A percentile compares a stretch with the other conserved stretches of the same genome.
Evolutionary conservation across 805 yeast species (phyloP).

Genomic region (Hanseniaspora lachancei): DNA sequence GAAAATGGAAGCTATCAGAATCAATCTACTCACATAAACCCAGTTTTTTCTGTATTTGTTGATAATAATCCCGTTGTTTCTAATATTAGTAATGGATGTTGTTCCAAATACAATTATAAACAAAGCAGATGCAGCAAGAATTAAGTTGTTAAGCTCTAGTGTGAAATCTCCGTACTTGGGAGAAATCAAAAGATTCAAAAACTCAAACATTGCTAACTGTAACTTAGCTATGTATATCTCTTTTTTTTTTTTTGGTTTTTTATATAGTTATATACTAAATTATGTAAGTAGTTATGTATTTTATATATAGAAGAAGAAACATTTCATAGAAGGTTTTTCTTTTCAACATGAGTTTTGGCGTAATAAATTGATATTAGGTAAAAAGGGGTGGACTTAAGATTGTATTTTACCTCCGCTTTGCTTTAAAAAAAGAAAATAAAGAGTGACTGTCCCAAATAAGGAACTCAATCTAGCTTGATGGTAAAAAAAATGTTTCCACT

Average conservation of each 20-base stretch:
- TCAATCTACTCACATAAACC: conserved; percentile 27
- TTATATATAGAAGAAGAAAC: no score
- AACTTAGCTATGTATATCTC: conserved; percentile 20
- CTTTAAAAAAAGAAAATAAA: no score
- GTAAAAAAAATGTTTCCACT: no score
- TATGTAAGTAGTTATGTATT: no score
- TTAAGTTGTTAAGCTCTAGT: conserved; percentile 44
- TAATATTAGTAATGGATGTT: conserved; percentile 25
- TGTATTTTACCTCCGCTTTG: no score
- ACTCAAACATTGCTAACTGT: conserved; percentile 29
- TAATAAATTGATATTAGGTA: no score
- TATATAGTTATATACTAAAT: neutral
- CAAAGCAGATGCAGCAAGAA: conserved; percentile 32
- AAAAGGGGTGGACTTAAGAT: no score
- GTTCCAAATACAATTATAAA: conserved; percentile 35
- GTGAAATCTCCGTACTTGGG: conserved; percentile 41
- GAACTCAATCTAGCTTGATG: no score
- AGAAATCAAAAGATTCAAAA: conserved; percentile 20
- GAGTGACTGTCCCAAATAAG: no score
- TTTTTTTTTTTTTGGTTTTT: conserved; percentile 17
- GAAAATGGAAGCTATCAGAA: conserved; percentile 26
- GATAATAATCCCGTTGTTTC: conserved; percentile 19
- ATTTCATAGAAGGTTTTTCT: no score
- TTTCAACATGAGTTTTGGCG: no score
- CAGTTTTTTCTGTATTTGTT: conserved; percentile 30